phyloP scores from a whole-genome alignment of 2,329 filamentous ascomycete genomes.

The Biscogniauxia marginata region DNA sequence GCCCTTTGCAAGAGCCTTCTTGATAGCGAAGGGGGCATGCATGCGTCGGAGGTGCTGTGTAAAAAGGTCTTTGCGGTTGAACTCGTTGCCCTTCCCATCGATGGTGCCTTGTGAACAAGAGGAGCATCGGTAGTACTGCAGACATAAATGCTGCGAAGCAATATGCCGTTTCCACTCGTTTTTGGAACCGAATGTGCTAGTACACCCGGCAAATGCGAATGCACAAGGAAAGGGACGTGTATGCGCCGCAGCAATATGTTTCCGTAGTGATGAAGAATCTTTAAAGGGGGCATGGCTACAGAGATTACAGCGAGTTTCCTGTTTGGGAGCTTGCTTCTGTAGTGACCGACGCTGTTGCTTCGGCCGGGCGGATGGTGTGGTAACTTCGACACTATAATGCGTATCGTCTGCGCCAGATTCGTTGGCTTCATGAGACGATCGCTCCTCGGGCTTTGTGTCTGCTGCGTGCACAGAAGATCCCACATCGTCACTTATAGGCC shows the following conservation, averaged over 20 bases:
- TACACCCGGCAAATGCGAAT: conserved; percentile 80
- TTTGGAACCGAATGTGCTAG: conserved; percentile 82
- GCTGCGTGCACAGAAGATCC: conserved; percentile 23
- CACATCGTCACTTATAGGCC: conserved; percentile 51
- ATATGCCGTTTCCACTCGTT: conserved; percentile 99
- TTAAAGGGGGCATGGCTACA: conserved; percentile 67
- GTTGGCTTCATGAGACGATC: conserved; percentile 39
- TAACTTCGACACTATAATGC: conserved; percentile 33
- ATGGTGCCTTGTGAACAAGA: conserved; percentile 50
- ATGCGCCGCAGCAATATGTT: conserved; percentile 67
- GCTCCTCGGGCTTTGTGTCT: conserved; percentile 40
- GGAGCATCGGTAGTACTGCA: conserved; percentile 65
- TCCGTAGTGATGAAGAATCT: conserved; percentile 63
- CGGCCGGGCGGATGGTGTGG: conserved; percentile 36
- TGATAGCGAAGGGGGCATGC: conserved; percentile 73
- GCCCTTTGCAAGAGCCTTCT: conserved; percentile 54
- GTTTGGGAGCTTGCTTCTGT: conserved; percentile 49
- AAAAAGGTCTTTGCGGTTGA: conserved; percentile 95
- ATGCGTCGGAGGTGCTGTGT: conserved; percentile 92
- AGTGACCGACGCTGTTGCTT: conserved; percentile 48
- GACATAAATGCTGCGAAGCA: conserved; percentile 79
- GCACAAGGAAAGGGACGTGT: conserved; percentile 80
- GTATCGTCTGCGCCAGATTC: conserved; percentile 43
- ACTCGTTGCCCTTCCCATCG: conserved; percentile 56
- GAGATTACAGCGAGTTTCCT: conserved; percentile 59